Evolutionary conservation across 1,284 basidiomycete genomes (phyloP).

Genomic region (Melampsora larici-populina): DNA sequence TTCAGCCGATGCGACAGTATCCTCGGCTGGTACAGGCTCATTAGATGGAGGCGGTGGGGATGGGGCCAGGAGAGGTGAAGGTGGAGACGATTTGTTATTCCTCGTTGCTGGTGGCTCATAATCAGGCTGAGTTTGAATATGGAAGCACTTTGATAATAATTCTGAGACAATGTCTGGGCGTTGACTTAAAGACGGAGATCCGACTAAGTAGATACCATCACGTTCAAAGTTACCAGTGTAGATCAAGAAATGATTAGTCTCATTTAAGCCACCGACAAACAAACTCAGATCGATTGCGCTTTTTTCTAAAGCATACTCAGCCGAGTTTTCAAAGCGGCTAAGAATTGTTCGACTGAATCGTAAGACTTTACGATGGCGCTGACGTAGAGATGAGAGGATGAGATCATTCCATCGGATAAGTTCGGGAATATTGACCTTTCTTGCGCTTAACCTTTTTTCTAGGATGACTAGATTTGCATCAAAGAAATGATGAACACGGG

Average conservation of each 20-base stretch:
- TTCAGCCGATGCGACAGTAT: neutral
- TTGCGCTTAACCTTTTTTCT: slow-evolving; percentile 31
- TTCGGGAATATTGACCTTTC: slow-evolving; percentile 32
- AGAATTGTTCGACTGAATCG: slow-evolving; percentile 53
- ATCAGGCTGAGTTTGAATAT: slow-evolving; percentile 49
- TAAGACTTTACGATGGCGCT: slow-evolving; percentile 41
- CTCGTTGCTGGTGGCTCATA: slow-evolving; percentile 52
- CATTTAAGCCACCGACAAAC: slow-evolving; percentile 76
- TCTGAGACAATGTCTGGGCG: slow-evolving; percentile 76
- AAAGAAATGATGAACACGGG: slow-evolving; percentile 43
- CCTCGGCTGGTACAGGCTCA: slow-evolving; percentile 13
- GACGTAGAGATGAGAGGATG: slow-evolving; percentile 40
- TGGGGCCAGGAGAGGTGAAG: slow-evolving; percentile 53
- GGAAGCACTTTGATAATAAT: slow-evolving; percentile 77
- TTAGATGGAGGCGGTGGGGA: slow-evolving; percentile 1
- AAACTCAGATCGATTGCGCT: slow-evolving; percentile 66
- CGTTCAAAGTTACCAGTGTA: slow-evolving; percentile 86
- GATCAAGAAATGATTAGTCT: slow-evolving; percentile 88
- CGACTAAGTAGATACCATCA: slow-evolving; percentile 90
- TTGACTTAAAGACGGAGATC: slow-evolving; percentile 75
- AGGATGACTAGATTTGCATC: slow-evolving; percentile 37
- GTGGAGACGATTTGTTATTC: slow-evolving; percentile 64
- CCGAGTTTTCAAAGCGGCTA: slow-evolving; percentile 88
- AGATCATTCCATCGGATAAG: slow-evolving; percentile 40
- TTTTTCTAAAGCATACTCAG: slow-evolving; percentile 83